Evolutionary conservation across 805 yeast genomes (phyloP), one percentile per base, ranked within the genome.

Genomic region (Priceomyces fermenticarens): DNA sequence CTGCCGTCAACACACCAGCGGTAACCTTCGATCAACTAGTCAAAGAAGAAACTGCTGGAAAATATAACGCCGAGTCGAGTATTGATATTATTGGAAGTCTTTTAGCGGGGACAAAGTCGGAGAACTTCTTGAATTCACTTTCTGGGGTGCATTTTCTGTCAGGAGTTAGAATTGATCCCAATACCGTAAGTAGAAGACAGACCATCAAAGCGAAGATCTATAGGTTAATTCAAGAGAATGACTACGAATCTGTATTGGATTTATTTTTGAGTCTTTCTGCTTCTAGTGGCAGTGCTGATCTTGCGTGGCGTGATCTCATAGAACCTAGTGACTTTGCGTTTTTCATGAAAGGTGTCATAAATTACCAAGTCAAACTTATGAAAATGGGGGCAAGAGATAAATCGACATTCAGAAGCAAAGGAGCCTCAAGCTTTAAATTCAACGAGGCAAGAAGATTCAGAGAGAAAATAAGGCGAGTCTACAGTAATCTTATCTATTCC

Each of bases 381-480:
- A 36, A 39, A n/a, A 40, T 40, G 12, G 40, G 32, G 25, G 47
- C 55, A 30, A 42, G 25, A 25, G 41, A 40, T 31, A 45, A 31
- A 30, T 28, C 27, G 33, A 33, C 28, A 15, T 43, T 40, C 23
- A 32, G 29, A 25, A 35, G n/a, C 25, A 28, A 30, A 15, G 31
- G 29, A 16, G 20, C 26, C 9, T 40, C 39, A 10, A 20, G 32
- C n/a, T 29, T 42, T 16, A 43, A 36, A 16, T 40, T 46, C 16
- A 25, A 31, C 2, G 46, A 49, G 20, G 43, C 53, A 0, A 41
- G 48, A 23, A 38, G 40, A 11, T 48, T 53, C 35, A 44, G 49
- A 10, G 42, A 41, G 12, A 45, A 43, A 10, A 51, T 65, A 28
- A 52, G 71, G 42, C 36, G 37, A 7, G 44, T 63, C 2, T 63